Conservation (phyloP, 1,284 basidiomycete genomes). For the Naganishia cerealis region DNA sequence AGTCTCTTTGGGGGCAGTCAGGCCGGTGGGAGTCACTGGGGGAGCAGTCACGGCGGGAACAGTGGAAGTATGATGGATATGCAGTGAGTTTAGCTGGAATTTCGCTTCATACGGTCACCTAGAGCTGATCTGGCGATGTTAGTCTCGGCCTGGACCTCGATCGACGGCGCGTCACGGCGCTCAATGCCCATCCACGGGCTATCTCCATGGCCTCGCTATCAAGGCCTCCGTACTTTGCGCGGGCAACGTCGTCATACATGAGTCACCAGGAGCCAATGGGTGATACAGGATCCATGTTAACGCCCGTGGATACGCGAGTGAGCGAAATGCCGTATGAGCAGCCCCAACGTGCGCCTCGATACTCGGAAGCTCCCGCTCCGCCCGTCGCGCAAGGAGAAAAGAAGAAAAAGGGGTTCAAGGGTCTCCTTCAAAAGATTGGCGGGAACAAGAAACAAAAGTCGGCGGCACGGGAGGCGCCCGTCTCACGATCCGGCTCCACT, state of each 20-base stretch:
- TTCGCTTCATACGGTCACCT: neutral
- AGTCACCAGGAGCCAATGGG: constrained; percentile 9
- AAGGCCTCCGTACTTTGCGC: constrained; percentile 47
- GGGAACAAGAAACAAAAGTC: constrained; percentile 37
- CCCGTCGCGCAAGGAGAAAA: constrained; percentile 49
- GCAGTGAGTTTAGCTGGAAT: constrained; percentile 68
- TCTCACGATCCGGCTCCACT: neutral
- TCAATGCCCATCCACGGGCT: constrained; percentile 45
- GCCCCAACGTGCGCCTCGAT: constrained; percentile 11
- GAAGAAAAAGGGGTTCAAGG: constrained; percentile 76
- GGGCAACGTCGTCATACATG: constrained; percentile 39
- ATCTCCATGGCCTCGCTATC: constrained; percentile 47
- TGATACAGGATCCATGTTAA: constrained; percentile 27
- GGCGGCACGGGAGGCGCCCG: constrained; percentile 32
- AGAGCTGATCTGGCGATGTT: neutral
- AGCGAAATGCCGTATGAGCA: neutral
- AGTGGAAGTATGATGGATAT: constrained; percentile 85
- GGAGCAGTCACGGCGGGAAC: constrained; percentile 68
- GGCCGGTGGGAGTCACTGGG: constrained; percentile 65
- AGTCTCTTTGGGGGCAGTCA: constrained; percentile 81
- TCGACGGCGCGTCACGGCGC: constrained; percentile 42
- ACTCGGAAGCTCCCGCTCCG: neutral
- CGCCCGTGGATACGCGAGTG: neutral
- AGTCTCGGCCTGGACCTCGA: constrained; percentile 53
- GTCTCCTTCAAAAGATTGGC: constrained; percentile 72